phyloP scores from a whole-genome alignment of 805 yeast species.

The Kuraishia piskuri region DNA sequence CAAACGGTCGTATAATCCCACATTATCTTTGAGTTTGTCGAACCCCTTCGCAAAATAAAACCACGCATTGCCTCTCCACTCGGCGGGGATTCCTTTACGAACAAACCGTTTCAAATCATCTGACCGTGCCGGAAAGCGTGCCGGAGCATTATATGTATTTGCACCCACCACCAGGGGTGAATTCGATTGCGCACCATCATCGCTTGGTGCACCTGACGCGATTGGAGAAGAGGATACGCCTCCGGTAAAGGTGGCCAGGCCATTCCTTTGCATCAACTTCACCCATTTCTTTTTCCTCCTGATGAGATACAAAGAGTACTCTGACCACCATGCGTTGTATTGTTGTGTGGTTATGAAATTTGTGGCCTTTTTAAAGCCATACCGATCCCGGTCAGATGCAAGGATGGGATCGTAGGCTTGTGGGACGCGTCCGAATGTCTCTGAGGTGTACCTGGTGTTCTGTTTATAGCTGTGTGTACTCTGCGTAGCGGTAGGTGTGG shows the following conservation, averaged over 20 bases:
- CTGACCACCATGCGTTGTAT: slow-evolving; percentile 70
- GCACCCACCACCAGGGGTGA: not conserved
- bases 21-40: slow-evolving; percentile 51
- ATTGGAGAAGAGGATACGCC: not conserved
- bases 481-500: not conserved
- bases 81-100: slow-evolving; percentile 91
- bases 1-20: slow-evolving; percentile 66
- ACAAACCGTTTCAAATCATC: slow-evolving; percentile 75
- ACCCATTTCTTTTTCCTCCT: slow-evolving; percentile 77
- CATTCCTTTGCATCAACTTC: slow-evolving; percentile 54
- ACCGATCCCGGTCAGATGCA: slow-evolving; percentile 51
- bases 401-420: not conserved
- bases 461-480: slow-evolving; percentile 1
- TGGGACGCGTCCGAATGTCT: slow-evolving; percentile 5
- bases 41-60: slow-evolving; percentile 83
- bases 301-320: slow-evolving; percentile 53
- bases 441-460: slow-evolving; percentile 7
- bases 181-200: slow-evolving; percentile 18
- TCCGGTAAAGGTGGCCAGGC: slow-evolving; percentile 30
- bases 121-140: slow-evolving; percentile 67
- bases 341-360: slow-evolving; percentile 40
- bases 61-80: slow-evolving; percentile 98
- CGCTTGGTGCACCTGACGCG: slow-evolving; percentile 11
- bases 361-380: slow-evolving; percentile 76
- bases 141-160: slow-evolving; percentile 29